phyloP scores from a whole-genome alignment of 2,329 filamentous ascomycete species.

The Colletotrichum australisinense region DNA sequence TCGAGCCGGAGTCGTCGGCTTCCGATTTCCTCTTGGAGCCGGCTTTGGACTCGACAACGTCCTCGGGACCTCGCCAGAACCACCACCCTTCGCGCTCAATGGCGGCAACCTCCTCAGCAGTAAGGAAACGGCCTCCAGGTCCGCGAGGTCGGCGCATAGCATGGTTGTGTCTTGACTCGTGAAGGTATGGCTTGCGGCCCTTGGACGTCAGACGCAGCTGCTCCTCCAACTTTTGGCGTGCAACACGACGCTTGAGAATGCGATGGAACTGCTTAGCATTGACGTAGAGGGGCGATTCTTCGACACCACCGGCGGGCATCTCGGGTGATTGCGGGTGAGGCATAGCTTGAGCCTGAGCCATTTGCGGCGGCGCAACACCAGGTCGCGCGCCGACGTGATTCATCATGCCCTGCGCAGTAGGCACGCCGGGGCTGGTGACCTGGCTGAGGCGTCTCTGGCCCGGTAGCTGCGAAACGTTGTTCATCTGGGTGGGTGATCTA shows the following conservation, averaged over 20 bases:
- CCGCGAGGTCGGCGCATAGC: slow-evolving; percentile 96
- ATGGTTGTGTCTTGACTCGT: slow-evolving; percentile 97
- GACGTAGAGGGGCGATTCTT: slow-evolving; percentile 96
- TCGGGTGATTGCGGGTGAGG: slow-evolving; percentile 83
- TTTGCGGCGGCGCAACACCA: slow-evolving; percentile 67
- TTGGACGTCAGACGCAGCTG: slow-evolving; percentile 92
- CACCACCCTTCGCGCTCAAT: slow-evolving; percentile 76
- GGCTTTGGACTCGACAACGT: slow-evolving; percentile 42
- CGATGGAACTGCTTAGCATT: slow-evolving; percentile 99
- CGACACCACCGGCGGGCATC: slow-evolving; percentile 76
- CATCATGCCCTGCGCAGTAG: slow-evolving; percentile 81
- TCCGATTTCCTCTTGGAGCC: slow-evolving; percentile 73
- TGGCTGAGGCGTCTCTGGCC: slow-evolving; percentile 78
- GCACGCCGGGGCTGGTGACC: slow-evolving; percentile 79
- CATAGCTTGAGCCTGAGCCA: slow-evolving; percentile 72
- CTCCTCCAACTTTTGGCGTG: slow-evolving; percentile 93
- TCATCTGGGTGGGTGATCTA: slow-evolving; percentile 81
- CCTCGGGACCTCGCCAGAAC: slow-evolving; percentile 42
- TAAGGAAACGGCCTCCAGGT: slow-evolving; percentile 94
- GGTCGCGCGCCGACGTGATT: slow-evolving; percentile 69
- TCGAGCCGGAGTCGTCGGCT: slow-evolving; percentile 56
- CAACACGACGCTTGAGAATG: slow-evolving; percentile 93
- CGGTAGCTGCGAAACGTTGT: slow-evolving; percentile 68
- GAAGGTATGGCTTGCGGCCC: slow-evolving; percentile 94
- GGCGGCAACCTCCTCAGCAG: slow-evolving; percentile 92